Evolutionary conservation across 1,139 yeast genomes (phyloP).

Genomic region (Candida sanyaensis): DNA sequence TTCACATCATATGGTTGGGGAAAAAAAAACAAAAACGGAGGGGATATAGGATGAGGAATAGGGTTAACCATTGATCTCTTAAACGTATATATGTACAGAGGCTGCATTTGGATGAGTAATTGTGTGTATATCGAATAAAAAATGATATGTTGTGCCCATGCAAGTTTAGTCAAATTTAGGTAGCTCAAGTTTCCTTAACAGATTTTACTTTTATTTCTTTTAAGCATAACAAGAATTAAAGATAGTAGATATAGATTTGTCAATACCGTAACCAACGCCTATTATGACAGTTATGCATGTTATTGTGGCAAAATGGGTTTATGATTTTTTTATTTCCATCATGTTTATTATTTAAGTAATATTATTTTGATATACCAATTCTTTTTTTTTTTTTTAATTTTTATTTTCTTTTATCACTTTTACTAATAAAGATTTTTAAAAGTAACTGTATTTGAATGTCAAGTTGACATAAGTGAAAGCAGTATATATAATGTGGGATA

Average conservation of each 20-base stretch:
- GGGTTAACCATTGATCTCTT: no score
- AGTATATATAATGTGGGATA: neutral
- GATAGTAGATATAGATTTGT: slow-evolving; percentile 3
- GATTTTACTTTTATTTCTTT: slow-evolving; percentile 1
- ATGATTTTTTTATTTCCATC: neutral
- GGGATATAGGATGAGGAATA: no score
- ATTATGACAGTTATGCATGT: neutral
- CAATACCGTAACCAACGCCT: neutral
- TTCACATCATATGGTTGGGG: no score
- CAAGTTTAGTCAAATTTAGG: neutral
- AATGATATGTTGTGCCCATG: neutral
- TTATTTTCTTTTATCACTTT: neutral
- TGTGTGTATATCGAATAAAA: slow-evolving; percentile 1
- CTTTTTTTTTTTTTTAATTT: neutral
- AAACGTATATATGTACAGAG: no score
- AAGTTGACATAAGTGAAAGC: neutral
- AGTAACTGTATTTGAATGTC: slow-evolving; percentile 1
- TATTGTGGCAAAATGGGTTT: neutral
- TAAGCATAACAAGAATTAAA: slow-evolving; percentile 2
- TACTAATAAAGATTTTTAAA: neutral
- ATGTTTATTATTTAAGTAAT: neutral
- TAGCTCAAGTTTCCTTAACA: slow-evolving; percentile 3
- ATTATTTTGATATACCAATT: slow-evolving; percentile 11
- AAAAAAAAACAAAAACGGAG: no score
- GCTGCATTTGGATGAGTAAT: neutral